These are phyloP conservation scores for Daldinia caldariorum DNA, from an alignment of 495 filamentous ascomycete genomes.

Conservation along the genomic window DNA sequence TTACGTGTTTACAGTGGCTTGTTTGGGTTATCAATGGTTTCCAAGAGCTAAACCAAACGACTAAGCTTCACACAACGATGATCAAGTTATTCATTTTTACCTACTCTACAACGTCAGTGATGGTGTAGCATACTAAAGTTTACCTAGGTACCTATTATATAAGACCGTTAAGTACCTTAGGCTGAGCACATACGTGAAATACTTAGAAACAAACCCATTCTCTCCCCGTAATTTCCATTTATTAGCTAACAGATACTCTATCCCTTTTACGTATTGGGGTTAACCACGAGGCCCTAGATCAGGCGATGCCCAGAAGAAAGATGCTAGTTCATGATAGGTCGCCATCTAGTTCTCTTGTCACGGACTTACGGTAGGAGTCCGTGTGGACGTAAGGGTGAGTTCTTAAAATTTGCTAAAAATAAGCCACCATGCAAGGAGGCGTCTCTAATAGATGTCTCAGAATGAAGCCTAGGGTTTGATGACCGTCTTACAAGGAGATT, in stretches of 20 bases:
- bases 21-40: not conserved
- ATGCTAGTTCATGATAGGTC: not conserved
- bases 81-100: not conserved
- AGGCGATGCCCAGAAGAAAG: not conserved
- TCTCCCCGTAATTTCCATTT: not conserved
- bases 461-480: not conserved
- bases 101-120: not conserved
- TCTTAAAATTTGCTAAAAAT: not conserved
- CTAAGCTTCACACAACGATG: not conserved
- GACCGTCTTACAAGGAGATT: not conserved
- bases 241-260: not conserved
- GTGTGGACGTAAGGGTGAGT: not conserved
- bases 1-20: not conserved
- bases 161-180: not conserved
- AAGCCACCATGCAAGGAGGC: constrained; percentile 9
- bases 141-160: not conserved
- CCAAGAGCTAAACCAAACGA: not conserved
- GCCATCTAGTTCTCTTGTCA: not conserved
- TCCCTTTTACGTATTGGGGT: not conserved
- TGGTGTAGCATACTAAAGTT: too few species aligned
- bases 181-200: not conserved
- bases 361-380: too few species aligned
- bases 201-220: not conserved
- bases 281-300: not conserved
- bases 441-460: not conserved